Base-by-base conservation (phyloP, 495 filamentous ascomycete species). In the Xylaria flabelliformis region DNA sequence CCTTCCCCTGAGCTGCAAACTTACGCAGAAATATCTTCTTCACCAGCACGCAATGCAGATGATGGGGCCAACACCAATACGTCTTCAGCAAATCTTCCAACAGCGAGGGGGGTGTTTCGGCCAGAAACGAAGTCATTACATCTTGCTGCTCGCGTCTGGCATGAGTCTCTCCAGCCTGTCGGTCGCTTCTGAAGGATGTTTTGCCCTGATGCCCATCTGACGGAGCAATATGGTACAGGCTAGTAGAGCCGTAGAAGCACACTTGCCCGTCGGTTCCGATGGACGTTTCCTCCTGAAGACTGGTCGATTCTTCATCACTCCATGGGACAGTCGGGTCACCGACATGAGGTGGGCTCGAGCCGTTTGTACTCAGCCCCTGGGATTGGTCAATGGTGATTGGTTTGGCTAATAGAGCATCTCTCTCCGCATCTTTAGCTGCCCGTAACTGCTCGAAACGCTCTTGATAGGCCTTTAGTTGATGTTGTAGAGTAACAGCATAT, bases 31-130 rank as follows among this genome's bases (percentile, higher is more conserved):
- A 62, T 39, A 62, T 62, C 34, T 41, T 62, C 34, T 62, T 62
- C 19, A 62, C 34, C n/a, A 62, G 12, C 58, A 62, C 58, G 36
- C 58, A 62, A 62, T 62, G 58, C 12, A 62, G 34, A 62, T 62
- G 58, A n/a, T 62, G 58, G 19, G 58, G 58, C 58, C 58, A 62
- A 62, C 58, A 62, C 58, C 58, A 62, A 62, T 62, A 62, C 41
- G 58, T 62, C 7, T 62, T 21, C 17, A 62, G 19, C 19, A 62
- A 41, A n/a, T 62, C 34, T 2, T 62, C 34, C 36, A 62, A 12
- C 34, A 62, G 19, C 36, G 58, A 62, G n/a, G 34, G 8, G 58
- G 34, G 32, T 39, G 12, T 62, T 10, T 62, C 36, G 34, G 6
- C 36, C 6, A 62, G 34, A 24, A 62, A 62, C 34, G 34, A 3